These are phyloP conservation scores for Chlorociboria aeruginascens DNA, from an alignment of 495 filamentous ascomycete species.

Conservation along the genomic window DNA sequence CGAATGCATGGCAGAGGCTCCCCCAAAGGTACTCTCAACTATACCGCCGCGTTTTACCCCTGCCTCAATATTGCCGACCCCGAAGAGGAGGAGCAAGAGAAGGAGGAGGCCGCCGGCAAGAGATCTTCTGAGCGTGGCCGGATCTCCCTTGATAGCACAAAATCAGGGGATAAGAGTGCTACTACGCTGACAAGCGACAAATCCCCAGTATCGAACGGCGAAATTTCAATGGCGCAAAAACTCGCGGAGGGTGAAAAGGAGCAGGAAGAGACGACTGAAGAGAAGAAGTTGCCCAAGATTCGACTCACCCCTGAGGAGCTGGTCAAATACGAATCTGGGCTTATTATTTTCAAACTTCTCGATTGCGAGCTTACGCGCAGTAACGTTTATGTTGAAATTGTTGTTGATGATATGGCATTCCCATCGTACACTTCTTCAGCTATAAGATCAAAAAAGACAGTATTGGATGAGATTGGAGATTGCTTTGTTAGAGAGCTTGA, in stretches of 20 bases:
- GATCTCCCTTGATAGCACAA: conserved; percentile 8
- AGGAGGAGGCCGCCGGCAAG: conserved; percentile 21
- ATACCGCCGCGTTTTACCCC: conserved; percentile 83
- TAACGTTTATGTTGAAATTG: conserved; percentile 70
- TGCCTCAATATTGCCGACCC: conserved; percentile 79
- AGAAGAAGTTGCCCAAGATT: conserved; percentile 59
- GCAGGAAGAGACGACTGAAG: conserved; percentile 34
- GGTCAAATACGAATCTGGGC: conserved; percentile 72
- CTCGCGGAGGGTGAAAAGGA: conserved; percentile 39
- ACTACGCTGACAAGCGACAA: conserved; percentile 5
- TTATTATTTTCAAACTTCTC: conserved; percentile 89
- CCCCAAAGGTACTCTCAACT: conserved; percentile 71
- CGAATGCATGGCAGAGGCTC: conserved; percentile 52
- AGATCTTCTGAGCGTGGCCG: conserved; percentile 12
- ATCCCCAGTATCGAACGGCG: conserved; percentile 16
- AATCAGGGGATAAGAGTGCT: conserved; percentile 3
- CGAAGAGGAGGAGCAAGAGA: conserved; percentile 66
- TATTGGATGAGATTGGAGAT: conserved; percentile 84
- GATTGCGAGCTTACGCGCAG: conserved; percentile 69
- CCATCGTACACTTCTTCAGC: conserved; percentile 74
- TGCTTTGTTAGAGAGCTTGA: conserved; percentile 94
- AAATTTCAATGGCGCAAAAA: conserved; percentile 25
- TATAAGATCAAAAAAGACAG: conserved; percentile 48
- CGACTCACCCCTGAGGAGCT: conserved; percentile 69
- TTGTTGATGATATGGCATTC: conserved; percentile 92